Evolutionary conservation across 2,329 filamentous ascomycete species (phyloP), one percentile per base, ranked within the genome.

Genomic region (Cercospora janseana): DNA sequence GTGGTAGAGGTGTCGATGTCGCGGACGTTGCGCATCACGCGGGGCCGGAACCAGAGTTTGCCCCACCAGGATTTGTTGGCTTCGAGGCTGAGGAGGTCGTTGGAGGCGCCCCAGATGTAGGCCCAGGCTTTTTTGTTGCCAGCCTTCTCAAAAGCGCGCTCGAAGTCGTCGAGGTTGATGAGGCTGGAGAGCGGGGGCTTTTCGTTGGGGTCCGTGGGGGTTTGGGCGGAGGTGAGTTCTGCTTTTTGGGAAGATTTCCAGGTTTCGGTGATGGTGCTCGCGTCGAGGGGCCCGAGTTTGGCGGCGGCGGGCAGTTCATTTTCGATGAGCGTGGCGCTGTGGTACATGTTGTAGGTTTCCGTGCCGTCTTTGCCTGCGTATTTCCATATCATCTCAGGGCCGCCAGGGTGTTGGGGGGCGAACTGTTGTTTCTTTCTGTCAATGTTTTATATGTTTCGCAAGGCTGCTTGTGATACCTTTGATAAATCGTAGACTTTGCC

Each of bases 401-500:
- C 81, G 23, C 82, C 81, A 4, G 81, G 80, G 64, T 84, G 81
- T 52, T 81, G 73, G n/a, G 78, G 77, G 7, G 81, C 73, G 64
- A 88, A 87, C 12, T 47, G 7, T 15, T 3, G 10, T 26, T 26
- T 5, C n/a, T 5, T n/a, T n/a, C 13, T 15, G 16, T 24, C 3
- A 35, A 13, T 3, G 16, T 15, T 3, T 8, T 9, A 18, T 34
- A 4, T 26, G 31, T 12, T 35, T 23, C 2, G 18, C 34, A 9
- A 12, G 4, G 8, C 5, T 32, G 8, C 13, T 10, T 24, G 6
- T 13, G 2, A 4, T 18, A 47, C 44, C 44, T 80, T 75, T 18
- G 80, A 83, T 35, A 88, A 69, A 65, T 88, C 81, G 71, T 83
- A 87, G 16, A 87, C 82, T 60, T 79, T 77, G 37, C 78, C 78